These are phyloP conservation scores for Phytophthora melonis DNA, from an alignment of 352 stramenopile genomes.

Conservation along the genomic window DNA sequence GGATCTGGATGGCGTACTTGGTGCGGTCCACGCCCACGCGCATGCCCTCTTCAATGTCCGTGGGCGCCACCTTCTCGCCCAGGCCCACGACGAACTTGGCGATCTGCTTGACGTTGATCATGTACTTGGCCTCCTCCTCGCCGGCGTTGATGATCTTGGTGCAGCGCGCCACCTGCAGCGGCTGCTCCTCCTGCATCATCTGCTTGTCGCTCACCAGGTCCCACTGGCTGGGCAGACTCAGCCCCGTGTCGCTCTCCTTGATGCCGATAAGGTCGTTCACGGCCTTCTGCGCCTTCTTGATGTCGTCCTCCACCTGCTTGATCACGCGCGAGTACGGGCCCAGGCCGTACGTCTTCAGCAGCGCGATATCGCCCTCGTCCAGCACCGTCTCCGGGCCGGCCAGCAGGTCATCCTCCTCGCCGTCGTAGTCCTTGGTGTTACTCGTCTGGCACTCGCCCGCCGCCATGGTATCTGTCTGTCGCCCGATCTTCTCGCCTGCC, in stretches of 20 bases:
- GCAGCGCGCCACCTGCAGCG: slow-evolving; percentile 97
- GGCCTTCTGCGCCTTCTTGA: slow-evolving; percentile 96
- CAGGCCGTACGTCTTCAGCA: slow-evolving; percentile 99
- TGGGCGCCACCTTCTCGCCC: slow-evolving; percentile 98
- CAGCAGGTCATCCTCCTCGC: slow-evolving; percentile 91
- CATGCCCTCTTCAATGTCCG: slow-evolving; percentile 99
- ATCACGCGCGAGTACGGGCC: slow-evolving; percentile 97
- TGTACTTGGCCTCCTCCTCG: slow-evolving; percentile 98
- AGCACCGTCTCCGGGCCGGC: slow-evolving; percentile 80
- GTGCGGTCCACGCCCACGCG: slow-evolving; percentile 98
- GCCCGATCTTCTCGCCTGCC: not conserved
- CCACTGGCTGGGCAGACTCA: slow-evolving; percentile 98
- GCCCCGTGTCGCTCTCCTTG: slow-evolving; percentile 99
- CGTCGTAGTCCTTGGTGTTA: slow-evolving; percentile 97
- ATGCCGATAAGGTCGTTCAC: slow-evolving; percentile 96
- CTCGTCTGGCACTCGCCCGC: slow-evolving; percentile 95
- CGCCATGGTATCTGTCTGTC: slow-evolving; percentile 35
- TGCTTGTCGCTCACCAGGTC: slow-evolving; percentile 99
- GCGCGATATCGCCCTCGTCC: slow-evolving; percentile 97
- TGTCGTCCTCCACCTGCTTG: slow-evolving; percentile 98
- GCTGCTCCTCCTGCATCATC: slow-evolving; percentile 99
- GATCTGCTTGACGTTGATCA: slow-evolving; percentile 99
- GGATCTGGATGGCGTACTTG: slow-evolving; percentile 98
- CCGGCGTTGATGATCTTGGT: slow-evolving; percentile 96
- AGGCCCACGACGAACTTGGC: slow-evolving; percentile 99